These are phyloP conservation scores for Alternaria sp. DNA, from an alignment of 2,329 filamentous ascomycete species.

Conservation along the genomic window DNA sequence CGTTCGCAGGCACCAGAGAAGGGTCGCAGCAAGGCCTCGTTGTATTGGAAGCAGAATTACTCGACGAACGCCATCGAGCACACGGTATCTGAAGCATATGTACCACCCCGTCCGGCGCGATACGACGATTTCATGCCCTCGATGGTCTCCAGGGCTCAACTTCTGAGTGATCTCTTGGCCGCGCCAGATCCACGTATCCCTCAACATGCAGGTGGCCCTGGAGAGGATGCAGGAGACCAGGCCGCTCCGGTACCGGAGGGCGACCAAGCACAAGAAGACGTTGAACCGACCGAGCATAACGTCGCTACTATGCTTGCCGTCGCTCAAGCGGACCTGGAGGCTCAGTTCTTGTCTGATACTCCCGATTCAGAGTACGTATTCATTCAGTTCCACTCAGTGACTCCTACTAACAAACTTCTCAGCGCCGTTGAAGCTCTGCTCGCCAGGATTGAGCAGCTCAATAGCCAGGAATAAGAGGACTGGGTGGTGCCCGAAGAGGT, in stretches of 20 bases:
- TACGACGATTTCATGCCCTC: neutral
- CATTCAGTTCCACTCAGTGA: neutral
- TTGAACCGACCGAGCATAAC: neutral
- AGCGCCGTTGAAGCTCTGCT: neutral
- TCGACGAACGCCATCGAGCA: constrained; percentile 4
- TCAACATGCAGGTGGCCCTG: neutral
- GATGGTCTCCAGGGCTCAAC: neutral
- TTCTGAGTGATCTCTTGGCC: neutral
- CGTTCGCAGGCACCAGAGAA: neutral
- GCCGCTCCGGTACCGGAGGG: neutral
- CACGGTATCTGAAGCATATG: neutral
- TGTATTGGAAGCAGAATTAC: constrained; percentile 32
- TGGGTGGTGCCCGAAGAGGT: neutral
- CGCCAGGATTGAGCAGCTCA: neutral
- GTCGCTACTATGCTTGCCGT: neutral
- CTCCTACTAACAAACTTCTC: neutral
- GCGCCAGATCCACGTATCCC: neutral
- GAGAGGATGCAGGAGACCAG: neutral
- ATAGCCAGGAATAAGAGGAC: neutral
- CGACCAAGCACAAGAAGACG: neutral
- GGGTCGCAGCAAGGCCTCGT: neutral
- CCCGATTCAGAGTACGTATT: neutral
- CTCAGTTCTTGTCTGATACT: neutral
- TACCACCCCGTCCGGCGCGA: neutral
- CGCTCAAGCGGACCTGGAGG: neutral